Percentiles rank a stretch among this genome's conserved stretches.
Evolutionary conservation across 352 stramenopile species (phyloP).

Genomic region (Globisporangium camurandrum): DNA sequence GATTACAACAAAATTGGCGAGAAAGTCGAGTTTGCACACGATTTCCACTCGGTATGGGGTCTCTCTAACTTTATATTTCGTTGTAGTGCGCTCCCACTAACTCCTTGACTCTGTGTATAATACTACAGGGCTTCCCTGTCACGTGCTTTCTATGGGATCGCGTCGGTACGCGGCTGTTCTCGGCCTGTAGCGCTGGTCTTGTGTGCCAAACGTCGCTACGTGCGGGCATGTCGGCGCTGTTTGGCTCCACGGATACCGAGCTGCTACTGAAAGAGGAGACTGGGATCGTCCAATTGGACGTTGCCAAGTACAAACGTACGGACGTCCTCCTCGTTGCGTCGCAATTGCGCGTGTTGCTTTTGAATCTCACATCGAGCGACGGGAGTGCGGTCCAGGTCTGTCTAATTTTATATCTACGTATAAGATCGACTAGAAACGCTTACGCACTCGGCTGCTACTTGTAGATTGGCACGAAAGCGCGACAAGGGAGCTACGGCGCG

Average conservation of each 20-base stretch:
- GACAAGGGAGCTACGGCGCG: conserved; percentile 73
- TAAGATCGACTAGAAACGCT: too few relatives aligned
- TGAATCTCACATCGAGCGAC: conserved; percentile 66
- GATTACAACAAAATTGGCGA: conserved; percentile 86
- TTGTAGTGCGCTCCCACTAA: background rate
- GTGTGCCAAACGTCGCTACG: conserved; percentile 74
- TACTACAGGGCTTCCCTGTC: conserved; percentile 60
- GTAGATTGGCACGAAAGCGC: conserved; percentile 75
- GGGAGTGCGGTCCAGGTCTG: conserved; percentile 56
- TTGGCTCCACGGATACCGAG: conserved; percentile 76
- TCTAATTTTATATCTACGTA: background rate
- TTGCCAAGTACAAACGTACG: conserved; percentile 35
- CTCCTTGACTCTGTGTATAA: too few relatives aligned
- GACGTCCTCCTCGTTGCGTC: conserved; percentile 82
- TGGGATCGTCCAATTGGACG: conserved; percentile 76
- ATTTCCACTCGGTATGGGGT: conserved; percentile 56
- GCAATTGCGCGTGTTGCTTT: conserved; percentile 64
- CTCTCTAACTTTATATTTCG: background rate
- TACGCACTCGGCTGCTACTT: too few relatives aligned
- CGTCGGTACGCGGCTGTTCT: conserved; percentile 62
- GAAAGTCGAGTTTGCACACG: conserved; percentile 83
- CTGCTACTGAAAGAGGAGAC: conserved; percentile 83
- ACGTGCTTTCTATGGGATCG: conserved; percentile 81
- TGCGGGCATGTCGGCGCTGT: conserved; percentile 76
- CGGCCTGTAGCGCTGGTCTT: conserved; percentile 68